Evolutionary conservation across 495 filamentous ascomycete genomes (phyloP).

Genomic region (Penicillium dipodomyicola): DNA sequence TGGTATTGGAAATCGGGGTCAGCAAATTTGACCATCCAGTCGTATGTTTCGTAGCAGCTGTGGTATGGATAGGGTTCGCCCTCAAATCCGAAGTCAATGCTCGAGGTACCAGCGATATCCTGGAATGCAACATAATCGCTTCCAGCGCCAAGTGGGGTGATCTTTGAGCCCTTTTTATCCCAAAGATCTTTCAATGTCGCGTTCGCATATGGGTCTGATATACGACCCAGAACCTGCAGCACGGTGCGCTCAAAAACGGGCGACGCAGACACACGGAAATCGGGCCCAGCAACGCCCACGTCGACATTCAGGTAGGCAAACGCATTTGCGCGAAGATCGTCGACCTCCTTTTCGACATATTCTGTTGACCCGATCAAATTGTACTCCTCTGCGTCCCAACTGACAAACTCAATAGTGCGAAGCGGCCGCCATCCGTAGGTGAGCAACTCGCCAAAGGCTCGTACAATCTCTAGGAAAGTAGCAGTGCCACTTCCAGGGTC

Average conservation of each 20-base stretch:
- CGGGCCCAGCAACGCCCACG: constrained; percentile 69
- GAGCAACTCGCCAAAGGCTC: constrained; percentile 74
- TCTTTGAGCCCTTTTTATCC: constrained; percentile 58
- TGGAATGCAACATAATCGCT: constrained; percentile 93
- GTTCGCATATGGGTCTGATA: constrained; percentile 70
- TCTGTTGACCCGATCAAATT: constrained; percentile 95
- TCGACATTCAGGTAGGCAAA: constrained; percentile 93
- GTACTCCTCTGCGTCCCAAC: constrained; percentile 92
- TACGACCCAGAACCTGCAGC: constrained; percentile 66
- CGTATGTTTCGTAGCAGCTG: constrained; percentile 84
- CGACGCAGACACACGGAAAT: constrained; percentile 73
- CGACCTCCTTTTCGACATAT: constrained; percentile 72
- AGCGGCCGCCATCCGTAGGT: constrained; percentile 82
- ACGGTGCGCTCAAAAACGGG: constrained; percentile 74
- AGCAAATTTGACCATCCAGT: constrained; percentile 75
- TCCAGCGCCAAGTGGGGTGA: constrained; percentile 70
- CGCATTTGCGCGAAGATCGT: constrained; percentile 56
- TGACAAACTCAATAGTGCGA: constrained; percentile 89
- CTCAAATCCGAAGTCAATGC: constrained; percentile 79
- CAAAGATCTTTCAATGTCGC: constrained; percentile 72
- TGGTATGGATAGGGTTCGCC: constrained; percentile 70
- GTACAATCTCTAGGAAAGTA: constrained; percentile 81
- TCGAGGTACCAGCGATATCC: constrained; percentile 86
- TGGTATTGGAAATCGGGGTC: constrained; percentile 87
- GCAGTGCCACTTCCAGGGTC: constrained; percentile 89